Conservation (phyloP, 2,329 filamentous ascomycete genomes). For the Fusarium cyanostomum region DNA sequence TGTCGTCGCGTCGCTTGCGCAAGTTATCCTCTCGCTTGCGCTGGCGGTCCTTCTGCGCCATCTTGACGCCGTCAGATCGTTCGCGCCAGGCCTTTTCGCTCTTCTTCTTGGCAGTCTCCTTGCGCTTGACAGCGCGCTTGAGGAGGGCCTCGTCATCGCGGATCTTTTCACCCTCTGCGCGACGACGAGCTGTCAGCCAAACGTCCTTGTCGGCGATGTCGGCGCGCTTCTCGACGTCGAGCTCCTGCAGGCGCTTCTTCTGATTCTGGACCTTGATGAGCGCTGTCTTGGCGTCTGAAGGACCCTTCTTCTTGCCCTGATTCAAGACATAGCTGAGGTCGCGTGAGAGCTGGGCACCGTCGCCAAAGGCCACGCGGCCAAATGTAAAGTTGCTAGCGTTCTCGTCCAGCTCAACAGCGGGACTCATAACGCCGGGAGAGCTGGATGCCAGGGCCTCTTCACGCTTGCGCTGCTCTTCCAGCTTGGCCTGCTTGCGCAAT, state of each 20-base stretch:
- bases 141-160: constrained; percentile 85
- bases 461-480: constrained; percentile 77
- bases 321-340: constrained; percentile 69
- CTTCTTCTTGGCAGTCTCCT: constrained; percentile 89
- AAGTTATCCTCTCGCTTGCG: constrained; percentile 85
- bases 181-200: constrained; percentile 91
- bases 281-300: constrained; percentile 84
- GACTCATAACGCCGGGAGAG: constrained; percentile 68
- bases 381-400: constrained; percentile 81
- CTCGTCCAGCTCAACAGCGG: constrained; percentile 61
- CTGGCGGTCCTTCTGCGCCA: constrained; percentile 80
- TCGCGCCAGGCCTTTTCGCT: constrained; percentile 89
- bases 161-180: constrained; percentile 88
- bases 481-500: constrained; percentile 77
- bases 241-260: constrained; percentile 77
- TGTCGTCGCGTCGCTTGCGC: constrained; percentile 77
- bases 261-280: constrained; percentile 89
- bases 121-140: constrained; percentile 94
- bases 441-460: constrained; percentile 71
- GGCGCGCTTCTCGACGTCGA: constrained; percentile 82
- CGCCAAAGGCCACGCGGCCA: constrained; percentile 88
- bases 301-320: constrained; percentile 75
- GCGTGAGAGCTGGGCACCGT: constrained; percentile 82
- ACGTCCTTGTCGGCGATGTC: constrained; percentile 93
- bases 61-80: constrained; percentile 75